Evolutionary conservation across 805 yeast species (phyloP).

Genomic region (Suhomyces sp.): DNA sequence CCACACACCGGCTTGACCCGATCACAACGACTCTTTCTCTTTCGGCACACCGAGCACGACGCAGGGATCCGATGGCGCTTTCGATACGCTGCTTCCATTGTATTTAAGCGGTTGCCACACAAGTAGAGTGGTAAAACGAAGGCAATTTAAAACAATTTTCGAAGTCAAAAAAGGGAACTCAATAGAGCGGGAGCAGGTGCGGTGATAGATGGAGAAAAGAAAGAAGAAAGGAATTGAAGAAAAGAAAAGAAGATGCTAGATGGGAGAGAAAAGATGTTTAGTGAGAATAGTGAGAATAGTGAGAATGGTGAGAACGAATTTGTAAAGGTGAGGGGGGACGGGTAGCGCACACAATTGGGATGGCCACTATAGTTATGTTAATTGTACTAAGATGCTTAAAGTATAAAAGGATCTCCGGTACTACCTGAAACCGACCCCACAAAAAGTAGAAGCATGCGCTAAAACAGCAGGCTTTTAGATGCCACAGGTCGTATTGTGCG

Average conservation of each 20-base stretch:
- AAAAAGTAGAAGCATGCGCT: background rate
- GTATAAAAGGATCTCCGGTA: background rate
- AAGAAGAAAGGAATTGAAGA: too few relatives aligned
- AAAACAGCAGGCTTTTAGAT: background rate
- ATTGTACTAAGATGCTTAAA: background rate
- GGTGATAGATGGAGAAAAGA: background rate
- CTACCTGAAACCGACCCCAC: background rate
- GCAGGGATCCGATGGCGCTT: conserved; percentile 42
- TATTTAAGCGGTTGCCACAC: background rate
- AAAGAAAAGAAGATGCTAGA: background rate
- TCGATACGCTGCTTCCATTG: conserved; percentile 26
- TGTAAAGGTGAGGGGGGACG: background rate
- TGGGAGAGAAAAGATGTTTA: background rate
- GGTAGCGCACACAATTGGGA: background rate
- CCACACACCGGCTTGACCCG: conserved; percentile 43
- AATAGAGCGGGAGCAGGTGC: too few relatives aligned
- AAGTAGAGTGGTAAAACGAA: background rate
- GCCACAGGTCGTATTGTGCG: background rate
- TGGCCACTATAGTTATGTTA: background rate
- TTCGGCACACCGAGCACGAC: conserved; percentile 44
- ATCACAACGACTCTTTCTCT: conserved; percentile 43
- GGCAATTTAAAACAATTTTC: background rate
- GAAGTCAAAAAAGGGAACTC: background rate
- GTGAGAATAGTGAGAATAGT: background rate
- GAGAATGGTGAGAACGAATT: background rate